These are phyloP conservation scores for Curvularia spicifera DNA, from an alignment of 2,329 filamentous ascomycete species.

Conservation along the genomic window DNA sequence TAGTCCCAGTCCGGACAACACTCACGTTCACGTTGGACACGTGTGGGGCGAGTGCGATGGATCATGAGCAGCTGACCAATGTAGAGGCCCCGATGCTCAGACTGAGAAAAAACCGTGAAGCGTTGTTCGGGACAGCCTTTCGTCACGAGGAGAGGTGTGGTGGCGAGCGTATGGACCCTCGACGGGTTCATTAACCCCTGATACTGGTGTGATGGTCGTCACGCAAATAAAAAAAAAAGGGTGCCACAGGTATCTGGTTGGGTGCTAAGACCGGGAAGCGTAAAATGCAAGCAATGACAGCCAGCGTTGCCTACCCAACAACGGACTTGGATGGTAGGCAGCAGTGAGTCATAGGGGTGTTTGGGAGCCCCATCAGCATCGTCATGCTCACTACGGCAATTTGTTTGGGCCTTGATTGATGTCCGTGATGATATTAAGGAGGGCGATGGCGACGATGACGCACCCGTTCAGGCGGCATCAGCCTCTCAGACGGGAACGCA, in stretches of 20 bases:
- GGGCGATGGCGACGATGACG: not conserved
- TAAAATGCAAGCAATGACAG: not conserved
- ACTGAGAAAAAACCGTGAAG: not conserved
- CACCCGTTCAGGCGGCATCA: not conserved
- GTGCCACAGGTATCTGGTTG: not conserved
- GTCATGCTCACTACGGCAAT: slow-evolving; percentile 1
- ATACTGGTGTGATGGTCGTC: not conserved
- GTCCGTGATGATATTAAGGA: not conserved
- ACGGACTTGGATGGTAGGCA: slow-evolving; percentile 14
- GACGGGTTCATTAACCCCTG: not conserved
- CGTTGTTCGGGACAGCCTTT: not conserved
- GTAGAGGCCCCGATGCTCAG: not conserved
- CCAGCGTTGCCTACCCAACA: slow-evolving; percentile 14
- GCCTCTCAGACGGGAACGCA: not conserved
- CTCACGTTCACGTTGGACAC: not conserved
- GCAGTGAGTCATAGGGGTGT: slow-evolving; percentile 23
- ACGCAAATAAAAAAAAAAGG: not conserved
- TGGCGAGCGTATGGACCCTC: not conserved
- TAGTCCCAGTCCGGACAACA: not conserved
- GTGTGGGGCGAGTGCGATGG: not conserved
- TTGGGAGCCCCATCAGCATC: slow-evolving; percentile 8
- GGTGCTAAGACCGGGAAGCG: not conserved
- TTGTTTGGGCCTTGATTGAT: slow-evolving; percentile 11
- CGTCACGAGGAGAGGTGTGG: not conserved
- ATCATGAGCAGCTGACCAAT: not conserved